phyloP scores from a whole-genome alignment of 306 rosid species.

The Prunus davidiana region DNA sequence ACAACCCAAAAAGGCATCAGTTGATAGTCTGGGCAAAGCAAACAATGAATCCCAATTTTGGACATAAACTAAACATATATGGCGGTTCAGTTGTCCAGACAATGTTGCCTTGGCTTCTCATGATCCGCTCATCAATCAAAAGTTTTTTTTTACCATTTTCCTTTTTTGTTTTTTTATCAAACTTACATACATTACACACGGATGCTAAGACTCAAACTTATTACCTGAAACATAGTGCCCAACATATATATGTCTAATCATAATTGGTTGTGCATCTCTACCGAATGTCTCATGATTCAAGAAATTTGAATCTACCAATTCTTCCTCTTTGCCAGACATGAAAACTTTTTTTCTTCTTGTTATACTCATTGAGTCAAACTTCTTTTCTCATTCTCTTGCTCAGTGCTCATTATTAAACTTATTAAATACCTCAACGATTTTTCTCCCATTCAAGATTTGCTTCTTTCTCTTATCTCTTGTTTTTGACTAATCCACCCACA shows the following conservation, averaged over 20 bases:
- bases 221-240: no score
- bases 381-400: background rate
- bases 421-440: background rate
- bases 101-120: no score
- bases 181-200: no score
- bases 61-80: background rate
- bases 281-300: background rate
- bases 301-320: background rate
- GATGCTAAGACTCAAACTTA: no score
- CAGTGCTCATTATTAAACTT: background rate
- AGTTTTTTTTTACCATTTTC: no score
- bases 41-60: background rate
- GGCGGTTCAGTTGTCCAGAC: background rate
- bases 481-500: background rate
- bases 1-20: background rate
- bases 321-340: background rate
- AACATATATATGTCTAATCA: background rate
- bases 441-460: background rate
- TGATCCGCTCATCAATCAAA: no score
- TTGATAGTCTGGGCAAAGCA: background rate
- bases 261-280: background rate
- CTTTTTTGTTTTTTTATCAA: no score
- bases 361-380: background rate
- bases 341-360: background rate
- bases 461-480: background rate